phyloP scores from a whole-genome alignment of 2,329 filamentous ascomycete species.

The Drechslerella coelobrocha region DNA sequence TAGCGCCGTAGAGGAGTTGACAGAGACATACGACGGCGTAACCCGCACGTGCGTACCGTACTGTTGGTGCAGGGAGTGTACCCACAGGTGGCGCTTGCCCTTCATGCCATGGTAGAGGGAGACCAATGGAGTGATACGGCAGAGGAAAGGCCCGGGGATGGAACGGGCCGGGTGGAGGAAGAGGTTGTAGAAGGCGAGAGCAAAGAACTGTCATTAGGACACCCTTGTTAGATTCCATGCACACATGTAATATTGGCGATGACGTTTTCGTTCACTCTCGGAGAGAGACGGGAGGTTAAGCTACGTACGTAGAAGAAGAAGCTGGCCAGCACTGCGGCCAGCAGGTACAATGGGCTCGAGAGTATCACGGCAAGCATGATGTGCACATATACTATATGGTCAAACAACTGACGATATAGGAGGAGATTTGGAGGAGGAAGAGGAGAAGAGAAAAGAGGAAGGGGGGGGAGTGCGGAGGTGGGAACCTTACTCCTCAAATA shows the following conservation, averaged over 20 bases:
- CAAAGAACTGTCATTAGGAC: slow-evolving; percentile 52
- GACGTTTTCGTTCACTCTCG: not conserved
- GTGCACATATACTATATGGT: slow-evolving; percentile 9
- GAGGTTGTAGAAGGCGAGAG: slow-evolving; percentile 62
- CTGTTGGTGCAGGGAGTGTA: slow-evolving; percentile 72
- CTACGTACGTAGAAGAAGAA: slow-evolving; percentile 39
- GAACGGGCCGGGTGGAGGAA: slow-evolving; percentile 70
- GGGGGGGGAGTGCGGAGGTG: slow-evolving; percentile 20
- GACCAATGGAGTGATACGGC: slow-evolving; percentile 66
- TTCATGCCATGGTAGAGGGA: slow-evolving; percentile 76
- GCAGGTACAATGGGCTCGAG: slow-evolving; percentile 37
- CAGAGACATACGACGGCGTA: slow-evolving; percentile 51
- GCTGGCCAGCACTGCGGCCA: slow-evolving; percentile 31
- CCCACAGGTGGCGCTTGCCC: slow-evolving; percentile 77
- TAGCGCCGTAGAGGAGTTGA: slow-evolving; percentile 56
- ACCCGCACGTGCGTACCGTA: slow-evolving; percentile 65
- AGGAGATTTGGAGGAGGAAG: not conserved
- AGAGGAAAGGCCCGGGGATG: slow-evolving; percentile 70
- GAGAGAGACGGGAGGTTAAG: not conserved
- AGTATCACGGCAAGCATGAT: slow-evolving; percentile 32
- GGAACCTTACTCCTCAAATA: not conserved
- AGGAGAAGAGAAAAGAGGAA: slow-evolving; percentile 9
- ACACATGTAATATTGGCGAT: not conserved
- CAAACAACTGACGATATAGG: slow-evolving; percentile 31
- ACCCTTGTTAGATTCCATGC: slow-evolving; percentile 14